Conservation (phyloP, 306 rosid species). For the Amphicarpaea edgeworthii region DNA sequence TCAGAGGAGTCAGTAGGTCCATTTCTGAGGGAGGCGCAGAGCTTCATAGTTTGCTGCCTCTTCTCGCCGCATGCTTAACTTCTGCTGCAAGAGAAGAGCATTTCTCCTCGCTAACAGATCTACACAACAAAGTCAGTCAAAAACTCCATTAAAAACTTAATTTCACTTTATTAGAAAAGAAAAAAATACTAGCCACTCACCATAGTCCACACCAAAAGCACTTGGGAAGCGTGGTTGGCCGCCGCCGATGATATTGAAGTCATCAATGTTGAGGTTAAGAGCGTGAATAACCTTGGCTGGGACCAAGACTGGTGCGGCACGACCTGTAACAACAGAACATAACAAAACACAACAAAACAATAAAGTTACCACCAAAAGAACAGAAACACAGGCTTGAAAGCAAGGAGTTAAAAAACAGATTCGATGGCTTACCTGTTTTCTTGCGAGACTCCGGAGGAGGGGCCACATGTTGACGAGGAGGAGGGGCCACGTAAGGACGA, state of each 20-base stretch:
- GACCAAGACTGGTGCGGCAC: constrained; percentile 58
- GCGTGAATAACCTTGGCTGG: constrained; percentile 74
- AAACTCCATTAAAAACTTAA: accelerated
- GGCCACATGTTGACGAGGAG: constrained; percentile 74
- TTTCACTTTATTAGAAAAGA: too few species aligned
- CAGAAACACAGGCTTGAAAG: neutral
- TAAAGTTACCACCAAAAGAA: neutral
- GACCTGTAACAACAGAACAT: constrained; percentile 39
- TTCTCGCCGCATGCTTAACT: constrained; percentile 52
- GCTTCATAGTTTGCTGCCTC: constrained; percentile 62
- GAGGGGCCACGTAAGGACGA: too few species aligned
- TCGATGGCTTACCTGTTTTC: constrained; percentile 57
- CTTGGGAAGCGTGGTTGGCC: constrained; percentile 48
- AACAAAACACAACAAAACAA: neutral
- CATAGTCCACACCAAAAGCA: constrained; percentile 49
- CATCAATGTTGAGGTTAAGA: constrained; percentile 61
- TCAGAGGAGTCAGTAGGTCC: constrained; percentile 65
- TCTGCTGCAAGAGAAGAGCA: constrained; percentile 61
- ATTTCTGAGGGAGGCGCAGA: constrained; percentile 74
- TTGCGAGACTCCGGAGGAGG: constrained; percentile 67
- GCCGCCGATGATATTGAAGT: constrained; percentile 42
- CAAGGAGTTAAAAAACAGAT: too few species aligned
- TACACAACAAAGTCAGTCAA: constrained; percentile 4
- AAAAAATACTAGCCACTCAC: too few species aligned
- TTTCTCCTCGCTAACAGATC: constrained; percentile 67